Base-by-base conservation (phyloP, 176 grass and related monocot genomes). In the Cocos nucifera region DNA sequence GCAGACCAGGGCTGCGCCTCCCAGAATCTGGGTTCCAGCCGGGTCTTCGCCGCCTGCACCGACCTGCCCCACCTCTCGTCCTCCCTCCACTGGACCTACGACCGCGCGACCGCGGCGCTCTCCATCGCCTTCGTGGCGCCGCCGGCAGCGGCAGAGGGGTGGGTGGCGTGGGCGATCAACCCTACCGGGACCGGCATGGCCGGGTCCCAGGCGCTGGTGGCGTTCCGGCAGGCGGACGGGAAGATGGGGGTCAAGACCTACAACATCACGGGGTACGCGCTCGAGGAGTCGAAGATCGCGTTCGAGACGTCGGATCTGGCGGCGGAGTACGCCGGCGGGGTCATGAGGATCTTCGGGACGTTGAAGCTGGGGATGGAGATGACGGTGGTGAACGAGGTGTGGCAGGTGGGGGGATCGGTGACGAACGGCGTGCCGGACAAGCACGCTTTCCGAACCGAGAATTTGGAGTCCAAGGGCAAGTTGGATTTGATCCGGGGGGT, bases 101-200 rank as follows among this genome's bases (percentile, higher is more conserved):
- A 87, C 54, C 2, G 19, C 17, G 63, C 61, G 6, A 4, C 66
- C 6, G 80, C 56, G 3, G 66, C 71, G 25, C 80, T 93, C 6
- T 75, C 77, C 53, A 9, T 93, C 20, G 88, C 80, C n/a, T 93
- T 78, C 66, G 61, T 84, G 0, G 89, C 83, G 1, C 22, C 66
- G 19, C 89, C 83, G 5, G 73, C 77, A 2, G 25, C 71, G 9
- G 53, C 74, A 3, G 68, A 53, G 3, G 89, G 89, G 15, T 93
- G 89, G 89, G 80, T 93, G 5, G 66, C 89, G 12, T 93, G 89
- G 89, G 88, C 50, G 16, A 63, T 93, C 6, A 93, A 93, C 80
- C 83, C 89, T 2, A 1, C 54, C 17, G 71, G 62, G 0, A 55
- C 23, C 0, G 61, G 70, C 56, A 93, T 93, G 89, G 3, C 52